Evolutionary conservation across 495 filamentous ascomycete species (phyloP), one percentile per base, ranked within the genome.

Genomic region (Lophium mytilinum): DNA sequence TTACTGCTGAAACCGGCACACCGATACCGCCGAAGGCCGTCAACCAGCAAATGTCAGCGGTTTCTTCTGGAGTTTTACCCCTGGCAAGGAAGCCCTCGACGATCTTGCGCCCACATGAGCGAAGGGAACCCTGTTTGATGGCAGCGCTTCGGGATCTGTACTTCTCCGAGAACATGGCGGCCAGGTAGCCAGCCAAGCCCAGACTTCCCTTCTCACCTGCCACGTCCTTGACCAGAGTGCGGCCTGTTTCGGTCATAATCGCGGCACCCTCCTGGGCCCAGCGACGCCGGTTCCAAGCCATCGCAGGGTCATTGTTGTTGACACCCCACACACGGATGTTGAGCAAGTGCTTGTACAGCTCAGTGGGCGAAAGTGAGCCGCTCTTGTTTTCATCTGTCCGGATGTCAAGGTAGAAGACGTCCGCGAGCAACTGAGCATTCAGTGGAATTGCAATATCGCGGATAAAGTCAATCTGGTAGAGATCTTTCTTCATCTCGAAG

Each of bases 401-500:
- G n/a, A 66, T 46, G 30, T 66, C 53, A 9, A 66, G 55, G n/a
- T 35, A 52, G 48, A 67, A 63, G 14, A 67, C 14, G 15, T 65
- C 58, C 6, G 58, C 64, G 0, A 67, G 35, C 40, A 67, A 34
- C 14, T 59, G 50, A 21, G 64, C 56, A 9, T 62, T 59, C 9
- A 67, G 8, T 4, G 62, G 58, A 21, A 67, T 67, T 6, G 58
- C 64, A 33, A 65, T 55, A 39, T 43, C 37, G 41, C 51, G n/a
- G 5, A 53, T 14, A 4, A 53, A 43, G 18, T 53, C 37, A 42
- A 53, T 53, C 34, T 53, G 51, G 11, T 53, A 12, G 8, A 15
- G 14, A 39, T 12, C 5, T 18, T 15, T 15, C 14, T 15, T 36
- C n/a, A 53, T 30, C 30, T 42, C 37, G 51, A 53, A 53, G 4